Conservation (phyloP, 192 early-diverging fungal genomes). For the Umbelopsis sp. region DNA sequence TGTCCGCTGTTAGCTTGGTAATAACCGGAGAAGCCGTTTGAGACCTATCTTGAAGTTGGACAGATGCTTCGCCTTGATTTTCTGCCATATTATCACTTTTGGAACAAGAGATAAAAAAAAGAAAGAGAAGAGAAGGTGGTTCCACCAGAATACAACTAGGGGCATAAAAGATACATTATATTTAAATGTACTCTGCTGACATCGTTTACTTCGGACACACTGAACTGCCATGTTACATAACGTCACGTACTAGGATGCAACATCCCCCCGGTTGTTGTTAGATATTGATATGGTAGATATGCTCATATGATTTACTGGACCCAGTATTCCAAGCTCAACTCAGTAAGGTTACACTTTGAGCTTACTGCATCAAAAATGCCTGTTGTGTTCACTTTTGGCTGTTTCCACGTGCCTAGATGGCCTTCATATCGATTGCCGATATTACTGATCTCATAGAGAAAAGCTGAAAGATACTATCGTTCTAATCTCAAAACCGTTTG, state of each 20-base stretch:
- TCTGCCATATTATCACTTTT: not conserved
- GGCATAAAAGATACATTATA: not conserved
- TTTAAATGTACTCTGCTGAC: slow-evolving; percentile 15
- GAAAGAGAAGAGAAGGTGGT: not conserved
- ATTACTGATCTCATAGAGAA: no score
- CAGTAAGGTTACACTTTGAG: no score
- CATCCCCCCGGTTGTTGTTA: no score
- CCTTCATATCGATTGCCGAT: slow-evolving; percentile 4
- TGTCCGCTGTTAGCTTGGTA: slow-evolving; percentile 29
- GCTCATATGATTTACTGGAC: no score
- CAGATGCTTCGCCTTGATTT: not conserved
- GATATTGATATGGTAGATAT: no score
- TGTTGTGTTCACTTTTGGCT: slow-evolving; percentile 1
- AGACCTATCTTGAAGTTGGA: no score
- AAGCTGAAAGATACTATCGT: no score
- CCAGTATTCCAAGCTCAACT: no score
- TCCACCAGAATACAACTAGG: not conserved
- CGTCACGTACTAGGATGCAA: no score
- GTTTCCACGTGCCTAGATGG: not conserved
- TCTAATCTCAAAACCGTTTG: no score
- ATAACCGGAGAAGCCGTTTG: not conserved
- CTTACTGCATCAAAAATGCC: not conserved
- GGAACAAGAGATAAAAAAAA: not conserved
- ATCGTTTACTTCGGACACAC: not conserved
- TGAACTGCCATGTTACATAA: no score